Evolutionary conservation across 768 basidiomycete species (phyloP), one percentile per base, ranked within the genome.

Genomic region (Lactarius trivialis): DNA sequence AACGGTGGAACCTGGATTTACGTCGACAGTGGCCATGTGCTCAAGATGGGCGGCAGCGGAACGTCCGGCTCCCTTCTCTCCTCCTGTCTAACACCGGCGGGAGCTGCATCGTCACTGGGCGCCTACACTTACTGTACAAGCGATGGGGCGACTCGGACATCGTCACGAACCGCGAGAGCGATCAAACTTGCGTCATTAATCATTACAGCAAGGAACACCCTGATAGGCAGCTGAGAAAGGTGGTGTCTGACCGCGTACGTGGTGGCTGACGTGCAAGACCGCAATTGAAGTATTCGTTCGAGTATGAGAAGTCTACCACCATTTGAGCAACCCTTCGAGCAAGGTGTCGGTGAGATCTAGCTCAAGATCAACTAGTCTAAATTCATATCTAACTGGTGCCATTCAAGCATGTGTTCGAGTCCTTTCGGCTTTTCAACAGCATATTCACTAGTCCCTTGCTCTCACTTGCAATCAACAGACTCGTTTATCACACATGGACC

Each of bases 131-230:
- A 73, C n/a, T n/a, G n/a, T n/a, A n/a, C 69, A 72, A 71, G 62
- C 67, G 71, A 7, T 78, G 78, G 78, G 68, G 70, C 68, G n/a
- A n/a, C n/a, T n/a, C n/a, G 3, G 76, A 78, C 63, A 71, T 74
- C 43, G 68, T 76, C 56, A 69, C 76, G 4, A 69, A 73, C 55
- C 69, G 77, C 37, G 28, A 17, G 7, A 26, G 9, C 21, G 39
- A 28, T 4, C 8, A 64, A 26, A 64, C 63, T 17, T 30, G 55
- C 21, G 4, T 39, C 43, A 55, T 56, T 14, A 55, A 54, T 26
- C 59, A 61, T 33, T 56, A 61, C 55, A 32, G 26, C 21, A 1
- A 21, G 4, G 4, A 55, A 0, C 21, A 50, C 37, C 15, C 4
- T 19, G 28, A 39, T 11, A 17, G 60, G 39, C n/a, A n/a, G n/a